Evolutionary conservation across 306 rosid genomes (phyloP).

Genomic region (Inga leiocalycina): DNA sequence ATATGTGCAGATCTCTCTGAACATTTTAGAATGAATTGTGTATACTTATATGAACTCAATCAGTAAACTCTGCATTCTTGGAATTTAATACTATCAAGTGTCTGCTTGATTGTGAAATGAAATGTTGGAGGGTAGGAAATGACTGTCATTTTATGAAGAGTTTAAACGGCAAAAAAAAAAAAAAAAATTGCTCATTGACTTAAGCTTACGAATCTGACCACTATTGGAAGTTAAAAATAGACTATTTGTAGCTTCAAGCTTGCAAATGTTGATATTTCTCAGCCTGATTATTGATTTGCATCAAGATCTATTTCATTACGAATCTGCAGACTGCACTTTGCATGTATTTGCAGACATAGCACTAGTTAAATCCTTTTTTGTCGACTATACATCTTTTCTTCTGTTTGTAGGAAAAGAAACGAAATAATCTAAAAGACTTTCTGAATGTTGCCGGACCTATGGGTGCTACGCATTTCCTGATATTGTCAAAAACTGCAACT

Average conservation of each 20-base stretch:
- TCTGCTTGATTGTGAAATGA: constrained; percentile 12
- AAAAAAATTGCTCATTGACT: constrained; percentile 8
- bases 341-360: not conserved
- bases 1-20: not conserved
- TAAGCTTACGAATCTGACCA: constrained; percentile 1
- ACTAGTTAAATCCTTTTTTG: constrained; percentile 7
- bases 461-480: constrained; percentile 96
- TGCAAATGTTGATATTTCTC: constrained; percentile 1
- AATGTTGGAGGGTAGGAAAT: not conserved
- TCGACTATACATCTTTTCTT: constrained; percentile 17
- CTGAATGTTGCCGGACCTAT: constrained; percentile 94
- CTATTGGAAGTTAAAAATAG: not conserved
- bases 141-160: not conserved
- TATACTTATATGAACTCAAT: not conserved
- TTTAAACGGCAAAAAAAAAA: not conserved
- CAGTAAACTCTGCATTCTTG: not conserved
- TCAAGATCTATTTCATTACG: not conserved
- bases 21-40: not conserved
- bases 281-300: constrained; percentile 12
- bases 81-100: not conserved
- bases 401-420: constrained; percentile 79
- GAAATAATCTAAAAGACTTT: constrained; percentile 84
- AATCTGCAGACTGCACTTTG: not conserved
- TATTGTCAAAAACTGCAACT: constrained; percentile 79
- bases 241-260: not conserved